Percentiles rank a stretch among this genome's conserved stretches.
Conservation (phyloP, 73 alveolate species). For the Uronychia setigera region DNA sequence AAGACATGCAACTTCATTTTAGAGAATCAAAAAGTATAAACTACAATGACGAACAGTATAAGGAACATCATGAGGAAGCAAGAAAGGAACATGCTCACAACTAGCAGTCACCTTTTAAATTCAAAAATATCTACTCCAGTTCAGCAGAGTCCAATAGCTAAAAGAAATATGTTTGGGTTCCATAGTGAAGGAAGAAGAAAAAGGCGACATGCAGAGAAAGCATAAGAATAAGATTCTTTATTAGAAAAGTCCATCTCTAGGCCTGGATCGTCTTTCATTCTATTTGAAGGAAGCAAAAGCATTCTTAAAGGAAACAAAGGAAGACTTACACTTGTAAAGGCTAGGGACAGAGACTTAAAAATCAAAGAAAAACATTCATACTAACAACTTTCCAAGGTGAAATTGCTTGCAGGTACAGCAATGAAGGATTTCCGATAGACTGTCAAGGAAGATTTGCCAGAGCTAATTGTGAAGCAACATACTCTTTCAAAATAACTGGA, state of each 20-base stretch:
- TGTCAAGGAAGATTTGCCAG: constrained; percentile 8
- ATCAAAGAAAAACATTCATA: constrained; percentile 19
- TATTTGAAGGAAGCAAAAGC: constrained; percentile 35
- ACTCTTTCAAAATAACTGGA: constrained; percentile 8
- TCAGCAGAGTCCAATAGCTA: neutral
- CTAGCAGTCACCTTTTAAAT: constrained; percentile 27
- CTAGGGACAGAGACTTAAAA: constrained; percentile 23
- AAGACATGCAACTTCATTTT: constrained; percentile 13
- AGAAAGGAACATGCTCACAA: constrained; percentile 29
- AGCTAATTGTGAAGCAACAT: constrained; percentile 16
- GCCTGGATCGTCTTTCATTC: constrained; percentile 42
- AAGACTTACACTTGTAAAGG: neutral
- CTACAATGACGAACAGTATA: constrained; percentile 50
- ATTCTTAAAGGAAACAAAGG: constrained; percentile 5
- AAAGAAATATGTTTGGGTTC: neutral
- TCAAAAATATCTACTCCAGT: neutral
- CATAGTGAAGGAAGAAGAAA: no score
- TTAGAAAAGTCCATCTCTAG: no score
- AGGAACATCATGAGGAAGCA: constrained; percentile 48
- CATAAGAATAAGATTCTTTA: no score
- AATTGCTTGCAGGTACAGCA: neutral
- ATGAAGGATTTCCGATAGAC: neutral
- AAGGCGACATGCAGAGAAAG: neutral
- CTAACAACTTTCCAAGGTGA: neutral
- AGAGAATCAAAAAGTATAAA: constrained; percentile 13